These are phyloP conservation scores for Decorospora gaudefroyi DNA, from an alignment of 2,329 filamentous ascomycete genomes.

Conservation along the genomic window DNA sequence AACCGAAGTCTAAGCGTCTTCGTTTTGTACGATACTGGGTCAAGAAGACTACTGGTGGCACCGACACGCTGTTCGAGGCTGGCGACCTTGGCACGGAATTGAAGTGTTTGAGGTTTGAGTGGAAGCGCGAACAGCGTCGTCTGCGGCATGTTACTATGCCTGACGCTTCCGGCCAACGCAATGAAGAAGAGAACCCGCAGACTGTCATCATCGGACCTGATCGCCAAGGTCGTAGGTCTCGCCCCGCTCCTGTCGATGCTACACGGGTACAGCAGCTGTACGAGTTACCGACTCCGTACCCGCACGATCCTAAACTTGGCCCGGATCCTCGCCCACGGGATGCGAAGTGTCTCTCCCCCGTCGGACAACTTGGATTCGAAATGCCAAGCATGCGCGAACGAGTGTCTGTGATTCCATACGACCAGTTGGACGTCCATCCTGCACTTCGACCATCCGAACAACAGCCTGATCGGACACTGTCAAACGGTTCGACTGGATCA, in stretches of 20 bases:
- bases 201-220: neutral
- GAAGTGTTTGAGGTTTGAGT: slow-evolving; percentile 15
- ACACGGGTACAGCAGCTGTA: neutral
- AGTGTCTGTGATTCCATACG: neutral
- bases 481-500: neutral
- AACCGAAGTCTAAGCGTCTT: slow-evolving; percentile 26
- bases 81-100: slow-evolving; percentile 31
- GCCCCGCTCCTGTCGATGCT: neutral
- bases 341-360: neutral
- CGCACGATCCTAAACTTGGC: slow-evolving; percentile 9
- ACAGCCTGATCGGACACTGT: no score
- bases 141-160: neutral
- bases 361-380: slow-evolving; percentile 9
- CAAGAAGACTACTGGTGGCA: slow-evolving; percentile 11
- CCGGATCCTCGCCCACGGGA: slow-evolving; percentile 13
- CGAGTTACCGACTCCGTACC: neutral
- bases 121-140: slow-evolving; percentile 8
- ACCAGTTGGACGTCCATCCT: slow-evolving; percentile 4
- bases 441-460: neutral
- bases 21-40: slow-evolving; percentile 36
- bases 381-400: neutral
- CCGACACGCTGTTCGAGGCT: slow-evolving; percentile 17
- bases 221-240: neutral
- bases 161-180: neutral
- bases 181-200: neutral